Evolutionary conservation across 805 yeast species (phyloP).

Genomic region (Yamadazyma kitorensis): DNA sequence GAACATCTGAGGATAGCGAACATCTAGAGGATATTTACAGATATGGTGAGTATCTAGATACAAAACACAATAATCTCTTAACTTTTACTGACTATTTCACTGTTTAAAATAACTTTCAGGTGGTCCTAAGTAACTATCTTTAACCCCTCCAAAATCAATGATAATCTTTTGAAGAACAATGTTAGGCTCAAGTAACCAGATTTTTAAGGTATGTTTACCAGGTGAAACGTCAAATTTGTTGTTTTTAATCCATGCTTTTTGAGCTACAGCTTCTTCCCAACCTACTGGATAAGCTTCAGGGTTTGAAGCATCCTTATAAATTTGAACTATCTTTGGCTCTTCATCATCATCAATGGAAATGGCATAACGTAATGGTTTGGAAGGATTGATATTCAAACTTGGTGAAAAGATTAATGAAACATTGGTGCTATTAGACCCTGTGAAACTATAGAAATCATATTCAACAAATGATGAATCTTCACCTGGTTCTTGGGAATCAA

Average conservation of each 20-base stretch:
- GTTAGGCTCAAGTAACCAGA: slow-evolving; percentile 16
- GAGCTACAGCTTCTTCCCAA: slow-evolving; percentile 15
- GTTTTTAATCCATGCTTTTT: slow-evolving; percentile 13
- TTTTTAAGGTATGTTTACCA: slow-evolving; percentile 14
- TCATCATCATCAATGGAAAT: slow-evolving; percentile 22
- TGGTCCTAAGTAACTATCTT: slow-evolving; percentile 15
- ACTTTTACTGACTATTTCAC: too few relatives aligned
- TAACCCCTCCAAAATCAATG: slow-evolving; percentile 18
- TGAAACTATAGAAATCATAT: slow-evolving; percentile 15
- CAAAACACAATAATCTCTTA: too few relatives aligned
- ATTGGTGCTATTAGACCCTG: slow-evolving; percentile 13
- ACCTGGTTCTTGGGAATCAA: slow-evolving; percentile 14
- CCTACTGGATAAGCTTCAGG: slow-evolving; percentile 15
- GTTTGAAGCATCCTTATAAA: slow-evolving; percentile 13
- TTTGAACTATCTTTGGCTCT: slow-evolving; percentile 15
- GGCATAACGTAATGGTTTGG: slow-evolving; percentile 19
- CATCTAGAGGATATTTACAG: too few relatives aligned
- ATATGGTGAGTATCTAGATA: too few relatives aligned
- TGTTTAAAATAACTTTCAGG: slow-evolving; percentile 14
- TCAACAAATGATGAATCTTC: slow-evolving; percentile 14
- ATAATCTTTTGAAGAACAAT: slow-evolving; percentile 14
- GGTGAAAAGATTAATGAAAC: slow-evolving; percentile 18
- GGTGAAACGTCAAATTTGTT: slow-evolving; percentile 13
- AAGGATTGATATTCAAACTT: slow-evolving; percentile 18
- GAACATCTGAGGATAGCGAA: too few relatives aligned